Conservation (phyloP, 139 green algal genomes). For the Chlorella vulgaris region DNA sequence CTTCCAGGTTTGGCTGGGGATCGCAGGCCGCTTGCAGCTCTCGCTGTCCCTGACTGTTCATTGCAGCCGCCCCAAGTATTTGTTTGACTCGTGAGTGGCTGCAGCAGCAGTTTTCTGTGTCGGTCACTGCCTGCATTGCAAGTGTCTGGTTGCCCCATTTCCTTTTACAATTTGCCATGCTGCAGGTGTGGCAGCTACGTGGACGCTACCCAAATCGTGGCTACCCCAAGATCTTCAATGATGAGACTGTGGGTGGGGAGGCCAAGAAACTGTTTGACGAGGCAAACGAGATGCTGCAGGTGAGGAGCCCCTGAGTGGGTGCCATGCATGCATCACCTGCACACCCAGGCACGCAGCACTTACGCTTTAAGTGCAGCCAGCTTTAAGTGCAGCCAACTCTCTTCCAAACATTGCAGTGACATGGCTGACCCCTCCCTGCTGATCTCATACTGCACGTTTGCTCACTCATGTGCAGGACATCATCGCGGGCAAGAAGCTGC, state of each 20-base stretch:
- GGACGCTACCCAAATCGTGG: conserved; percentile 98
- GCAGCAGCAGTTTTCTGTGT: not conserved
- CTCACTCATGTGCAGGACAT: conserved; percentile 85
- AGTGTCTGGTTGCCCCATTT: not conserved
- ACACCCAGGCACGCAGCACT: not conserved
- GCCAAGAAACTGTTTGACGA: conserved; percentile 98
- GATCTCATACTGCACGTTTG: no score
- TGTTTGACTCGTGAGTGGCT: no score
- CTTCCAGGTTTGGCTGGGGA: conserved; percentile 85
- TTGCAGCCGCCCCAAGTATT: no score
- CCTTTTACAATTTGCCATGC: not conserved
- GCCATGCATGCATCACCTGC: not conserved
- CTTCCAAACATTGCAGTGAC: no score
- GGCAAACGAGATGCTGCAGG: conserved; percentile 82
- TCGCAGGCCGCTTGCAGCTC: no score
- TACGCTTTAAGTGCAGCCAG: no score
- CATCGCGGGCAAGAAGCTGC: conserved; percentile 83
- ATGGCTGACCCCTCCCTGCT: no score
- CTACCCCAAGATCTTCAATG: conserved; percentile 99
- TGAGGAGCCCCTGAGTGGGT: no score
- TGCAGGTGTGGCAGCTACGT: conserved; percentile 96
- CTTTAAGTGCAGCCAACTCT: no score
- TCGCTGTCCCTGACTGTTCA: no score
- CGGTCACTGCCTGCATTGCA: no score
- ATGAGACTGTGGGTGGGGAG: conserved; percentile 93